A percentile compares a stretch with the other conserved stretches of the same genome.
Evolutionary conservation across 2,329 filamentous ascomycete species (phyloP).

Genomic region (Xylariaceae sp.): DNA sequence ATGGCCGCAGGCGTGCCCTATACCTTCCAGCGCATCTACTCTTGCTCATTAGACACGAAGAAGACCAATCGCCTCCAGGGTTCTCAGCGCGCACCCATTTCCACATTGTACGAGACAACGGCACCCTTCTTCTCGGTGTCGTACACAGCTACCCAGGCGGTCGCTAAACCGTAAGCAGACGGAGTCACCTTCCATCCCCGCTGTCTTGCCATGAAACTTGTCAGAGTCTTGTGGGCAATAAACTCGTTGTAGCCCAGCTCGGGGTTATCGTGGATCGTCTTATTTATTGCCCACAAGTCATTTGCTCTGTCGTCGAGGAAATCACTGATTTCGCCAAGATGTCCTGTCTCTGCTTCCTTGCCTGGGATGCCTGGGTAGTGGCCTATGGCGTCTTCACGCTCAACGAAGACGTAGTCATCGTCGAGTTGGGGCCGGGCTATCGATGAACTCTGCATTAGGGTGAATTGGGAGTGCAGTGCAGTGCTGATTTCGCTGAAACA

Average conservation of each 20-base stretch:
- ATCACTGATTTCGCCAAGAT: constrained; percentile 33
- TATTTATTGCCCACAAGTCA: constrained; percentile 40
- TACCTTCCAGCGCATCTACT: constrained; percentile 42
- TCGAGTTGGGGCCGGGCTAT: too few species aligned
- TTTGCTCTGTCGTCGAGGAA: constrained; percentile 35
- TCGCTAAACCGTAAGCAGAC: constrained; percentile 46
- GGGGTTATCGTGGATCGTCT: constrained; percentile 47
- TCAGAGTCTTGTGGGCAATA: constrained; percentile 45
- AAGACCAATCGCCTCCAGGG: neutral
- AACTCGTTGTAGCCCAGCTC: constrained; percentile 44
- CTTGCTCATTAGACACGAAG: constrained; percentile 10
- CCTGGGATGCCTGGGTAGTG: too few species aligned
- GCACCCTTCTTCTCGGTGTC: constrained; percentile 42
- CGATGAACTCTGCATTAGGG: constrained; percentile 13
- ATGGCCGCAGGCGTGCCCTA: constrained; percentile 51
- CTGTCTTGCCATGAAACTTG: constrained; percentile 39
- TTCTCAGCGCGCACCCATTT: constrained; percentile 36
- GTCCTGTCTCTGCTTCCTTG: constrained; percentile 21
- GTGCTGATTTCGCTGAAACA: neutral
- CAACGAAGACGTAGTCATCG: constrained; percentile 26
- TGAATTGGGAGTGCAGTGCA: neutral
- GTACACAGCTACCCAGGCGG: constrained; percentile 47
- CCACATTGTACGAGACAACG: constrained; percentile 41
- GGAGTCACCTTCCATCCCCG: constrained; percentile 45
- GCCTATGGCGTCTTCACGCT: constrained; percentile 20